Base-by-base conservation (phyloP, 306 rosid genomes). In the Canavalia ensiformis region DNA sequence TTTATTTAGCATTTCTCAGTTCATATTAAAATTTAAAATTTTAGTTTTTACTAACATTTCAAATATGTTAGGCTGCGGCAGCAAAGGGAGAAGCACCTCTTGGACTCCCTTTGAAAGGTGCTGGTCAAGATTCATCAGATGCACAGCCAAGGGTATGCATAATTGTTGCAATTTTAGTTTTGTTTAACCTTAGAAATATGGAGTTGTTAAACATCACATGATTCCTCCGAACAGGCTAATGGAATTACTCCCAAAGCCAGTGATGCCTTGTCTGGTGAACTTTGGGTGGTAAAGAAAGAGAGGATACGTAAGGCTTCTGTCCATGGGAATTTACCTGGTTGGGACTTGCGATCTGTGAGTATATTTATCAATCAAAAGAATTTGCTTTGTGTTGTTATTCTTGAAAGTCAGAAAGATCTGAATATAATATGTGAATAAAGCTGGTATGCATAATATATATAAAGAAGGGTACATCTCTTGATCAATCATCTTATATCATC, bases 1-100 rank as follows among this genome's bases (percentile, higher is more conserved):
- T 68, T 74, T 39, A 25, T 47, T 72, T 45, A 30, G 49, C 70
- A 75, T 54, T 60, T 72, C n/a, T 76, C 10, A 3, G n/a, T 44
- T 68, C 59, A 70, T 29, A 37, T 62, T 68, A 66, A 29, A 30
- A n/a, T 34, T 41, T 70, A 37, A 2, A 37, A 37, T 37, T 18
- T 37, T 4, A 4, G 25, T 34, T 57, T 54, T 80, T 82, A 33
- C n/a, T 57, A 42, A 68, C 76, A 69, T 85, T 80, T 81, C 58
- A 49, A 51, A 47, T 84, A 76, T 73, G 70, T 62, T 89, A 95
- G 98, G 98, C 98, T 56, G 98, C 97, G n/a, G 98, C 98, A 54
- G 98, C 97, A 8, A 95, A 95, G 81, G 98, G 98, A 30, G 97
- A 95, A 86, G 97, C 98, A 79, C 97, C 97, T 81, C 91, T 92